Evolutionary conservation across 768 basidiomycete species (phyloP), one percentile per base, ranked within the genome.

Genomic region (Tylopilus vinaceipallidus): DNA sequence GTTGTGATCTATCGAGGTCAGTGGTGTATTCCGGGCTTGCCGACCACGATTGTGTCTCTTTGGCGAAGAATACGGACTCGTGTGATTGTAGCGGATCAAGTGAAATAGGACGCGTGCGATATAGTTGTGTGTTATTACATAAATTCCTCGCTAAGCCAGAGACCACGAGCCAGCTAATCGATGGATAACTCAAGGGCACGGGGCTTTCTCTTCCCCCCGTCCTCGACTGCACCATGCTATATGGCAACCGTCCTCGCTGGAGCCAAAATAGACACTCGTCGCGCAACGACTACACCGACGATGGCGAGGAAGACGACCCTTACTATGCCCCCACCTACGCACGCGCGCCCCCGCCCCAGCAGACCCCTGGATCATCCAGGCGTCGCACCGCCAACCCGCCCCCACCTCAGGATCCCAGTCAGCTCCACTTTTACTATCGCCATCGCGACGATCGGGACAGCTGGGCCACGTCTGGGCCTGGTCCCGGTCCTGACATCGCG

Each of bases 391-490:
- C n/a, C 2, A 55, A 59, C 33, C 38, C 48, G 4, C 22, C 14
- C 9, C 43, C n/a, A n/a, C n/a, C 35, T 0, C 55, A 53, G 38
- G 61, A 64, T 35, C 4, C 27, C 3, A 19, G 30, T 8, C 13
- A 47, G 7, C 14, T 27, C 35, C 55, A 57, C 40, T 24, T 42
- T 45, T 58, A 62, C 33, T 52, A 44, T 17, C 51, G 61, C 42
- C 49, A 61, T 61, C 62, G 55, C 9, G 55, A 63, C 32, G 61
- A 60, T 49, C 49, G 60, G 19, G 57, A 62, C 9, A 10, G 46
- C 6, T 52, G 60, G 61, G 16, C 41, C 11, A 19, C 52, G 0
- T 19, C 61, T 3, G 41, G 51, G 0, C 20, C 61, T 3, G 41
- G 51, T 5, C 60, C 46, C 1, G n/a, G 0, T 33, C 61, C 61